These are phyloP conservation scores for Hyaloscypha finlandica DNA, from an alignment of 495 filamentous ascomycete species.

Conservation along the genomic window DNA sequence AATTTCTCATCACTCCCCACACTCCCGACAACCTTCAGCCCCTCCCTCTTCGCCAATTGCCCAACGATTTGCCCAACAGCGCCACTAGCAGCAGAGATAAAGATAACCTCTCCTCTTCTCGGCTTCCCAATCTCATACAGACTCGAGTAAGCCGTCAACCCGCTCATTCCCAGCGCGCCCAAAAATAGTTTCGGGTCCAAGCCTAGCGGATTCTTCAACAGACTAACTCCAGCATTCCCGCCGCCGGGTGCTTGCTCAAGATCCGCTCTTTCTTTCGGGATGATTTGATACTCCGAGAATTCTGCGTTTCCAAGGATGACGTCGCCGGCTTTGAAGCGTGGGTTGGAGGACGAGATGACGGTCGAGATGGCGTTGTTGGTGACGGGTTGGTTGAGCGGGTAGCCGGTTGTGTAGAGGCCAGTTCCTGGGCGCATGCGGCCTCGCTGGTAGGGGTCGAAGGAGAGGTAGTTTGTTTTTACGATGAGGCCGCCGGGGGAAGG, in stretches of 20 bases:
- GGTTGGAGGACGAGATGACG: conserved; percentile 63
- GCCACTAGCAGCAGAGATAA: conserved; percentile 76
- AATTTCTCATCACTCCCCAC: conserved; percentile 67
- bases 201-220: conserved; percentile 59
- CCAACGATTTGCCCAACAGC: conserved; percentile 85
- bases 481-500: conserved; percentile 70
- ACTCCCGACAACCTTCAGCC: conserved; percentile 75
- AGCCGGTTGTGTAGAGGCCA: conserved; percentile 60
- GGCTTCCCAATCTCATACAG: conserved; percentile 82
- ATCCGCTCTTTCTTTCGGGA: conserved; percentile 36
- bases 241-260: conserved; percentile 25
- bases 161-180: conserved; percentile 83
- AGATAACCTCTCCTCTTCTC: conserved; percentile 85
- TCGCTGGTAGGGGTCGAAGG: conserved; percentile 87
- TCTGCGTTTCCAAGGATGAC: conserved; percentile 58
- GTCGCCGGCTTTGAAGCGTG: conserved; percentile 64
- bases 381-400: conserved; percentile 56
- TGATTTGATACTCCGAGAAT: conserved; percentile 60
- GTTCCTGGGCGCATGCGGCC: conserved; percentile 58
- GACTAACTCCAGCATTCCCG: conserved; percentile 37
- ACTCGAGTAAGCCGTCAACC: conserved; percentile 77
- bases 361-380: conserved; percentile 55
- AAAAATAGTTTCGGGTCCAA: conserved; percentile 65
- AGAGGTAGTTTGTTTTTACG: conserved; percentile 70
- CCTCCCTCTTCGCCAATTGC: conserved; percentile 84